Evolutionary conservation across 179 eudicot species (phyloP).

Genomic region (Silene vulgaris): DNA sequence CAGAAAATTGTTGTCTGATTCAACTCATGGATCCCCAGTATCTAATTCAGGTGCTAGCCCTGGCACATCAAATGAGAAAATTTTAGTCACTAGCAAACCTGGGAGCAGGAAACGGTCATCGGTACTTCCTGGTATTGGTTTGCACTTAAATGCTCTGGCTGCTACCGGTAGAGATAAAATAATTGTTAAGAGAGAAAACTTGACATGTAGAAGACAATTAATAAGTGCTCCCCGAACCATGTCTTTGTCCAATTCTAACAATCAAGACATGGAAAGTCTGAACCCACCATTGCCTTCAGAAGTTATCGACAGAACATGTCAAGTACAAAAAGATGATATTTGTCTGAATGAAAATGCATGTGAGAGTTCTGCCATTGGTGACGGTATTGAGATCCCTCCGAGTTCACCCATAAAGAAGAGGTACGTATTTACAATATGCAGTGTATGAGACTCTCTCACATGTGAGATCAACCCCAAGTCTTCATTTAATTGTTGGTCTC

Average conservation of each 20-base stretch:
- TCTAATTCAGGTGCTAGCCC: conserved; percentile 31
- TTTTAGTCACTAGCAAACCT: conserved; percentile 29
- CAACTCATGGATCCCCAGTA: conserved; percentile 36
- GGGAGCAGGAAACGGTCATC: conserved; percentile 40
- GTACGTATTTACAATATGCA: conserved; percentile 24
- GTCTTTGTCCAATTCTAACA: conserved; percentile 27
- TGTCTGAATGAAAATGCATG: conserved; percentile 36
- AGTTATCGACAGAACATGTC: conserved; percentile 26
- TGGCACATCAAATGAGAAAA: conserved; percentile 30
- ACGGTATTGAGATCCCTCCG: conserved; percentile 37
- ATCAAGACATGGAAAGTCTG: conserved; percentile 28
- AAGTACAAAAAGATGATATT: conserved; percentile 30
- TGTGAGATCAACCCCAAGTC: too few relatives aligned
- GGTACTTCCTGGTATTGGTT: conserved; percentile 68
- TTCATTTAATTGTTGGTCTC: too few relatives aligned
- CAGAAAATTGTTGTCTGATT: conserved; percentile 42
- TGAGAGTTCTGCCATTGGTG: conserved; percentile 33
- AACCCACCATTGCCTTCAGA: conserved; percentile 27
- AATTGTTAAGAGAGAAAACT: conserved; percentile 38
- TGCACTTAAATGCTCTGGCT: conserved; percentile 84
- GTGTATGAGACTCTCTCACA: neutral
- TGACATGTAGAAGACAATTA: conserved; percentile 45
- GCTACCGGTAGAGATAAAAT: conserved; percentile 49
- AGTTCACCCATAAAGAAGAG: conserved; percentile 74
- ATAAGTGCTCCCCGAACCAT: conserved; percentile 35